A percentile compares a stretch with the other conserved stretches of the same genome.
phyloP scores from a whole-genome alignment of 495 filamentous ascomycete species.

The Glonium stellatum region DNA sequence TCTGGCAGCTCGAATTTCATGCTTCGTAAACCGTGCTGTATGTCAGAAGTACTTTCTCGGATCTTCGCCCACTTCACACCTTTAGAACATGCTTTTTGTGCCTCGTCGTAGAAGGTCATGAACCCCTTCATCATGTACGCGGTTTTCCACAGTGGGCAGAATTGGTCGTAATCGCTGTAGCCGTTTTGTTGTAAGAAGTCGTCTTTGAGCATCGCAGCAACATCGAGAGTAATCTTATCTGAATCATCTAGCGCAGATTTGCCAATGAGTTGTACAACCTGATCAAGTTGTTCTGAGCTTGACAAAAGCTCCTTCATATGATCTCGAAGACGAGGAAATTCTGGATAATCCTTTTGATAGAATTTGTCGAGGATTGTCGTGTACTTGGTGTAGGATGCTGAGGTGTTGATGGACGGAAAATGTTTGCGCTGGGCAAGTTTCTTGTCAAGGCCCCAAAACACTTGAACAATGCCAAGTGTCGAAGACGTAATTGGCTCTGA shows the following conservation, averaged over 20 bases:
- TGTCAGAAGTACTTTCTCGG: conserved; percentile 77
- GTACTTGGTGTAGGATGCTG: conserved; percentile 96
- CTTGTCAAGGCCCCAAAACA: conserved; percentile 99
- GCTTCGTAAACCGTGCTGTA: conserved; percentile 70
- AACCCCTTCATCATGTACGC: conserved; percentile 99
- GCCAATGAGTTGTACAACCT: conserved; percentile 96
- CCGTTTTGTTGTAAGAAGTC: conserved; percentile 99
- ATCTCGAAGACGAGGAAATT: conserved; percentile 88
- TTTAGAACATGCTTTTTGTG: conserved; percentile 86
- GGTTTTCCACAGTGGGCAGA: conserved; percentile 99
- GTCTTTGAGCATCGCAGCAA: conserved; percentile 88
- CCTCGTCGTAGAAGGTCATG: conserved; percentile 95
- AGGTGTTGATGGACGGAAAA: conserved; percentile 98
- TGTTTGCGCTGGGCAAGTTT: conserved; percentile 98
- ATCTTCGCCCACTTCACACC: conserved; percentile 89
- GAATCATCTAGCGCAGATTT: conserved; percentile 93
- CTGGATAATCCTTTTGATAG: conserved; percentile 86
- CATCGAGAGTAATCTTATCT: conserved; percentile 98
- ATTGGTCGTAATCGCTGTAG: conserved; percentile 97
- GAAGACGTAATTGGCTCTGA: conserved; percentile 97
- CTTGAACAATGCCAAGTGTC: conserved; percentile 97
- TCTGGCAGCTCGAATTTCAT: conserved; percentile 95
- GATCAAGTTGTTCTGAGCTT: conserved; percentile 93
- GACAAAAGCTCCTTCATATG: conserved; percentile 87
- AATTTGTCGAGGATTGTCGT: conserved; percentile 76